A percentile compares a stretch with the other conserved stretches of the same genome.
These are phyloP conservation scores for Agastache rugosa DNA, from an alignment of 257 asterid genomes.

Conservation along the genomic window DNA sequence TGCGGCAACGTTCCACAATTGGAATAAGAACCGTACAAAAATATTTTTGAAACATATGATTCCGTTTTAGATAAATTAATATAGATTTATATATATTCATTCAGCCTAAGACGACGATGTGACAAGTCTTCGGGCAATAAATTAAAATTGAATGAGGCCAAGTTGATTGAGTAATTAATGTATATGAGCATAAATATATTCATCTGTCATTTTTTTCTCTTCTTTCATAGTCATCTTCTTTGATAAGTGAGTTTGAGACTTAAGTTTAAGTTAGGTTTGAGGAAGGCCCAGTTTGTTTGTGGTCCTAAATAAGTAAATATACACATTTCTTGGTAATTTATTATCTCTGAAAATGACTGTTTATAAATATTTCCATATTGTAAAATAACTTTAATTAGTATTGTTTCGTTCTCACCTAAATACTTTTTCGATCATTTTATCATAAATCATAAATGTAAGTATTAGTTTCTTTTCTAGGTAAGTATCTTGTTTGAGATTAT, in stretches of 20 bases:
- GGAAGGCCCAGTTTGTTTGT: conserved; percentile 16
- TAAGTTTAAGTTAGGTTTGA: conserved; percentile 5
- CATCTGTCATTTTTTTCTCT: conserved; percentile 3
- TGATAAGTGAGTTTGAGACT: conserved; percentile 10
- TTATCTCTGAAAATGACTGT: conserved; percentile 1
- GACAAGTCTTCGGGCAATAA: background rate
- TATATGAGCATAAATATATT: background rate
- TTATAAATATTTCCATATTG: background rate
- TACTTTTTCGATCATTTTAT: too few species aligned
- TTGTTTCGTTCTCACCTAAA: too few species aligned
- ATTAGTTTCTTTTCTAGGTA: too few species aligned
- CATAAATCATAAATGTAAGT: too few species aligned
- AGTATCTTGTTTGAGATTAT: too few species aligned
- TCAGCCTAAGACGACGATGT: background rate
- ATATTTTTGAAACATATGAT: background rate
- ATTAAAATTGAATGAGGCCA: background rate
- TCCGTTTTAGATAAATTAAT: too few species aligned
- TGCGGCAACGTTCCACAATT: too few species aligned
- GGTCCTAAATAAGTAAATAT: conserved; percentile 25
- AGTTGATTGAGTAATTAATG: background rate
- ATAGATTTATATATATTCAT: background rate
- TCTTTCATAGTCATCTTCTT: background rate
- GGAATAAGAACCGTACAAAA: too few species aligned
- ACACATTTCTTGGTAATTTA: background rate
- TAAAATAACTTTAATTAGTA: background rate